A percentile compares a stretch with the other conserved stretches of the same genome.
Conservation (phyloP, 2,329 filamentous ascomycete species). For the Pleurostoma richardsiae region DNA sequence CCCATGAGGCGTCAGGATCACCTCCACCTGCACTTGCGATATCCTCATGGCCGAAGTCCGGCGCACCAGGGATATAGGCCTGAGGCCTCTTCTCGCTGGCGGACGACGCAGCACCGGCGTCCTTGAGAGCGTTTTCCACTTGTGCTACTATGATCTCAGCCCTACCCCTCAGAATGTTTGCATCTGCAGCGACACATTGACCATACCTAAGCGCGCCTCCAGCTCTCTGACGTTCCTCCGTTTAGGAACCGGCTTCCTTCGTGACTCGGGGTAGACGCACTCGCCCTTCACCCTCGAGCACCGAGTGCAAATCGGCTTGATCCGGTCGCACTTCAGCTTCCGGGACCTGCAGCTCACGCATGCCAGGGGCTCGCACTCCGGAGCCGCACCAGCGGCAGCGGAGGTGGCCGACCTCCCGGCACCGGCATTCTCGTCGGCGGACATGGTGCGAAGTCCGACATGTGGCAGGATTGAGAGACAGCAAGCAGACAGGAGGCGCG, state of each 20-base stretch:
- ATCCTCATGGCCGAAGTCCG: too few species aligned
- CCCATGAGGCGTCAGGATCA: neutral
- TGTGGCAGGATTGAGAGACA: neutral
- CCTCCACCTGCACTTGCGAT: neutral
- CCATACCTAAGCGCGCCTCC: constrained; percentile 76
- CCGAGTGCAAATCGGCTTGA: constrained; percentile 72
- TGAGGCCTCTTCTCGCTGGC: too few species aligned
- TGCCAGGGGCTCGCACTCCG: constrained; percentile 52
- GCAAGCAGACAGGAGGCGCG: neutral
- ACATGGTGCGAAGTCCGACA: constrained; percentile 8
- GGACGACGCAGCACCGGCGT: constrained; percentile 31
- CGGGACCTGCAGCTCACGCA: constrained; percentile 79
- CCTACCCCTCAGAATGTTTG: constrained; percentile 1
- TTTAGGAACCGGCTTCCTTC: constrained; percentile 84
- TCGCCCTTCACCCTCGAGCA: constrained; percentile 70
- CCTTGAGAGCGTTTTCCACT: constrained; percentile 75
- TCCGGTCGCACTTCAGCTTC: constrained; percentile 84
- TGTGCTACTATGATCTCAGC: constrained; percentile 51
- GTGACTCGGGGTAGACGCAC: constrained; percentile 84
- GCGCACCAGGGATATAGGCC: too few species aligned
- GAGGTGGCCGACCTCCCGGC: constrained; percentile 4
- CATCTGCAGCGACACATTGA: constrained; percentile 1
- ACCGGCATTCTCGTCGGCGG: constrained; percentile 9
- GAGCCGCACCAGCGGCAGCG: neutral
- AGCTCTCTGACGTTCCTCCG: constrained; percentile 86